Evolutionary conservation across 2,329 filamentous ascomycete species (phyloP).

Genomic region (Fusarium nanum): DNA sequence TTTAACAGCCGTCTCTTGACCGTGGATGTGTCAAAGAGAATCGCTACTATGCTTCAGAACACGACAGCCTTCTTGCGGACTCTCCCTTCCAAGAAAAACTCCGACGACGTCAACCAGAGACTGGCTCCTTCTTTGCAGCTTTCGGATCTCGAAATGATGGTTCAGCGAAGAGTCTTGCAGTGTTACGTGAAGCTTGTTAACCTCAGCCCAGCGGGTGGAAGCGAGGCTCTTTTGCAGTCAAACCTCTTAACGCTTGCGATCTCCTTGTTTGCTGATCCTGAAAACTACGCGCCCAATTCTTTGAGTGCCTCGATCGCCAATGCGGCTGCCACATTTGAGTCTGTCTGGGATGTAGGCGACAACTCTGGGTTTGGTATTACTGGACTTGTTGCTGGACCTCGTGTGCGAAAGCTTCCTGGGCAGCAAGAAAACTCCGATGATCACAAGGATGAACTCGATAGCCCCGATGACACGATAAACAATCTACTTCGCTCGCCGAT

Average conservation of each 20-base stretch:
- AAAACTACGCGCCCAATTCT: slow-evolving; percentile 85
- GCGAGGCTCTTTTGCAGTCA: slow-evolving; percentile 88
- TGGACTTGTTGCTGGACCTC: slow-evolving; percentile 82
- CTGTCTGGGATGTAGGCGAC: slow-evolving; percentile 93
- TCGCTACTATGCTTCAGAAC: slow-evolving; percentile 94
- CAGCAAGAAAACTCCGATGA: slow-evolving; percentile 67
- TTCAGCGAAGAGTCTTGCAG: slow-evolving; percentile 90
- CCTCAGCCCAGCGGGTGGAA: slow-evolving; percentile 84
- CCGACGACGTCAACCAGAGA: slow-evolving; percentile 86
- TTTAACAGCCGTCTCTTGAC: slow-evolving; percentile 94
- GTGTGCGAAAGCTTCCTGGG: slow-evolving; percentile 75
- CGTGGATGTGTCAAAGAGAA: slow-evolving; percentile 90
- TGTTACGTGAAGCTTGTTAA: slow-evolving; percentile 94
- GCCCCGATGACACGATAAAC: slow-evolving; percentile 74
- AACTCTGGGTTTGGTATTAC: slow-evolving; percentile 96
- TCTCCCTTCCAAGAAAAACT: slow-evolving; percentile 83
- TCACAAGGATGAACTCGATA: slow-evolving; percentile 62
- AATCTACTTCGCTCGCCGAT: slow-evolving; percentile 74
- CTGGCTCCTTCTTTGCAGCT: slow-evolving; percentile 88
- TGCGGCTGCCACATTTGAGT: slow-evolving; percentile 89
- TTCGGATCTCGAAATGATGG: slow-evolving; percentile 91
- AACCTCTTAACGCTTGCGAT: slow-evolving; percentile 91
- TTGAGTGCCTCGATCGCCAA: slow-evolving; percentile 92
- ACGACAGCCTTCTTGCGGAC: slow-evolving; percentile 90
- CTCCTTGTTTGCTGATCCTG: slow-evolving; percentile 91